Conservation (phyloP, 176 grass and related monocot species). For the Saccharum officinarum region DNA sequence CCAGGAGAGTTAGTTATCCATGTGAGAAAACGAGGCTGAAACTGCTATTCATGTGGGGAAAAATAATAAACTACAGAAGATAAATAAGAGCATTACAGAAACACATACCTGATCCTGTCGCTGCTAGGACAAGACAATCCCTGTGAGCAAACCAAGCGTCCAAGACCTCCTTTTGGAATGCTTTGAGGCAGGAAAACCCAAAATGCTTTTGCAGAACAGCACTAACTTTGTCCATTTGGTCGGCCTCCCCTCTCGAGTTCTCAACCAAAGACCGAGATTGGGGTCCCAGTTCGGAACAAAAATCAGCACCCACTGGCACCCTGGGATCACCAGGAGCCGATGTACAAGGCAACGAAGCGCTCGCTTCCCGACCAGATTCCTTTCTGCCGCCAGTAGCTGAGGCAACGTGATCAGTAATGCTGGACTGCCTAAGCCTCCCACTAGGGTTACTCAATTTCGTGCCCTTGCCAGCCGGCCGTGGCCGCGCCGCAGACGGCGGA, state of each 20-base stretch:
- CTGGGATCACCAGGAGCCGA: neutral
- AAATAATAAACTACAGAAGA: neutral
- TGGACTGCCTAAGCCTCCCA: conserved; percentile 58
- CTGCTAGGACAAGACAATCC: conserved; percentile 84
- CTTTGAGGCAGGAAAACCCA: conserved; percentile 69
- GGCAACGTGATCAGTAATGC: conserved; percentile 56
- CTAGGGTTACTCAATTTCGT: conserved; percentile 12
- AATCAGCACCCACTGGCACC: neutral
- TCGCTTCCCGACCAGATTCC: conserved; percentile 17
- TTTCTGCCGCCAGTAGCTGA: conserved; percentile 16
- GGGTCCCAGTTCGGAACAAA: neutral
- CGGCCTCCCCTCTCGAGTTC: neutral
- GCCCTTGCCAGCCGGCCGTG: neutral
- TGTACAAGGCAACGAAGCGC: conserved; percentile 41
- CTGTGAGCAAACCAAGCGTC: conserved; percentile 71
- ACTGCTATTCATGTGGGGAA: neutral
- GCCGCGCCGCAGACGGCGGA: neutral
- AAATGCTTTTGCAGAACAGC: conserved; percentile 67
- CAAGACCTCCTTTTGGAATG: conserved; percentile 83
- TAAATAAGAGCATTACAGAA: neutral
- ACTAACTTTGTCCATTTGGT: conserved; percentile 32
- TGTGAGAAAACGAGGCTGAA: neutral
- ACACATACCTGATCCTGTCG: conserved; percentile 80
- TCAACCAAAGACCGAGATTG: neutral
- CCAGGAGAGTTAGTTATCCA: conserved; percentile 24